Evolutionary conservation across 1,284 basidiomycete species (phyloP), one percentile per base, ranked within the genome.

Genomic region (Fomitiporia mediterranea): DNA sequence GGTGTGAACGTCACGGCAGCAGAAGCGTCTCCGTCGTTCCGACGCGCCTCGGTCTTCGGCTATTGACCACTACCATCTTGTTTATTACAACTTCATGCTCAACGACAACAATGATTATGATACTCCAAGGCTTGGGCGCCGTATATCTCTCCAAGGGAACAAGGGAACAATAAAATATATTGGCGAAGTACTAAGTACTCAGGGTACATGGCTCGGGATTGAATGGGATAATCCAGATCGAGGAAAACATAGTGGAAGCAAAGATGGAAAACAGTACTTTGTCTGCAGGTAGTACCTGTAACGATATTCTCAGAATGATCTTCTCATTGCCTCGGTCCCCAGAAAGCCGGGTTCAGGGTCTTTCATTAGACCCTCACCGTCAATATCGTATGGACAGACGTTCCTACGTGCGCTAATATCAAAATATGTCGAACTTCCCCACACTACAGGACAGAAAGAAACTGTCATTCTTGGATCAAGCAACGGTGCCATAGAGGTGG

Each of bases 201-300:
- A 70, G 6, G 91, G 89, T 8, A 63, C 71, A 13, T 99, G 96
- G 95, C 79, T 95, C 3, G 96, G 96, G 11, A 80, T 98, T 51
- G 95, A 98, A 73, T 99, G 95, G 91, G 96, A 99, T 66, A 85
- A 94, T 65, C 77, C 86, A 4, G 59, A 68, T 1, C 79, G 91
- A 52, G 95, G 95, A 25, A 96, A 90, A 70, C 94, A 98, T 68
- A 82, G 87, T 63, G 96, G 96, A 9, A 69, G 76, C 55, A 91
- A 89, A 68, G 84, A 91, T 61, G 89, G 84, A 34, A 80, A 75
- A 55, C 77, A 76, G 34, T 95, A 97, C 70, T 99, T 98, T 68
- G 67, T 71, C 47, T 90, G 88, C 72, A 71, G 79, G 91, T 91
- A 71, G n/a, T n/a, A n/a, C n/a, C n/a, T n/a, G n/a, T n/a, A n/a